Evolutionary conservation across 306 rosid species (phyloP).

Genomic region (Vigna nakashimae): DNA sequence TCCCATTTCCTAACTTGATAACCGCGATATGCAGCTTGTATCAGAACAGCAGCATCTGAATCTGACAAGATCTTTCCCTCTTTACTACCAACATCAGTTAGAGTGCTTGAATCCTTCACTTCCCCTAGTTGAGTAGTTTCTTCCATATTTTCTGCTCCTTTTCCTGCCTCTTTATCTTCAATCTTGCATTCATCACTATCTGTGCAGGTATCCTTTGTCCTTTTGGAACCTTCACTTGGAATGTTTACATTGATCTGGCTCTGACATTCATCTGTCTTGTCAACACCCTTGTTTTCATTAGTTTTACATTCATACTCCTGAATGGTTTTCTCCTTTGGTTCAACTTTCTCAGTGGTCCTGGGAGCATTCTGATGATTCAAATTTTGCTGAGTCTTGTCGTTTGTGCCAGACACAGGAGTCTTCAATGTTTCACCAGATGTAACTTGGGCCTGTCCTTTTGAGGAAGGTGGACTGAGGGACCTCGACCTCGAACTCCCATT

Average conservation of each 20-base stretch:
- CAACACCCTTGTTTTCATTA: slow-evolving; percentile 34
- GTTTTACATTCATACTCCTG: slow-evolving; percentile 33
- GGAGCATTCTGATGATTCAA: not conserved
- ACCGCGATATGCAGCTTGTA: slow-evolving; percentile 80
- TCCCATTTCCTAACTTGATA: slow-evolving; percentile 72
- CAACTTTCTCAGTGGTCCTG: slow-evolving; percentile 21
- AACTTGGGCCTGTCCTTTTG: slow-evolving; percentile 36
- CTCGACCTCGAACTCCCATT: slow-evolving; percentile 57
- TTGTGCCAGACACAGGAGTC: not conserved
- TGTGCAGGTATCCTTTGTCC: slow-evolving; percentile 11
- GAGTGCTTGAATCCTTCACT: slow-evolving; percentile 3
- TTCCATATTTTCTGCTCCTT: not conserved
- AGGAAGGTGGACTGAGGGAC: slow-evolving; percentile 63
- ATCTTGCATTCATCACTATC: not conserved
- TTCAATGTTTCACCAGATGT: slow-evolving; percentile 20
- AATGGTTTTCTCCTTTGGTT: slow-evolving; percentile 42
- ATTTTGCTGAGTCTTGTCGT: slow-evolving; percentile 28
- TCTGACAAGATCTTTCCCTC: slow-evolving; percentile 48
- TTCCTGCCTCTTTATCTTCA: slow-evolving; percentile 35
- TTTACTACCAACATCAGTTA: not conserved
- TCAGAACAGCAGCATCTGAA: slow-evolving; percentile 66
- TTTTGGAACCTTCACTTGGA: not conserved
- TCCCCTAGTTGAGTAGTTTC: slow-evolving; percentile 18
- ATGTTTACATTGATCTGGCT: not conserved
- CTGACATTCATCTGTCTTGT: not conserved